Evolutionary conservation across 805 yeast species (phyloP), one percentile per base, ranked within the genome.

Genomic region (Hanseniaspora thailandica): DNA sequence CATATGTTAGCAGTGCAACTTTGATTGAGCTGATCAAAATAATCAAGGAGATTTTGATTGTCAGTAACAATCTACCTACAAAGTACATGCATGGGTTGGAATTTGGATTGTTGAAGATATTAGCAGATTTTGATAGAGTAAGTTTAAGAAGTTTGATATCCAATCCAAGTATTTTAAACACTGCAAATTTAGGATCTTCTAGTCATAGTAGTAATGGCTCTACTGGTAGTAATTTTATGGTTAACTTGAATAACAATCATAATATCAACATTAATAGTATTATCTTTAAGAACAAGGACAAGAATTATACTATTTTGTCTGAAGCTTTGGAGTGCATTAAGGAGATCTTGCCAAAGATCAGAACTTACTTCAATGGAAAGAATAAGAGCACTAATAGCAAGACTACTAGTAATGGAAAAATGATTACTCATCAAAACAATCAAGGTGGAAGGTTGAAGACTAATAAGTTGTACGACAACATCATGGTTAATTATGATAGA

Each of bases 1-100:
- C 82, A 0, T 78, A 76, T 59, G 80, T 78, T 36, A 76, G 82
- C 1, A 77, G 84, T 39, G 71, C 71, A n/a, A 71, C 82, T 0
- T 66, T 74, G 6, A 62, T 71, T 4, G 61, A 66, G 4, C 58
- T 76, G 7, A 62, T 80, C 20, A 57, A 59, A 4, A 58, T 69
- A 10, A 61, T 82, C 2, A 75, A 73, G 48, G 80, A 76, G 47
- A 76, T 83, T 50, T 63, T 84, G 30, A 72, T 77, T 1, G 69
- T 88, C 17, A 69, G 78, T 19, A 71, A 74, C 23, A 75, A 78
- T 31, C 76, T 86, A 59, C 83, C 83, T 28, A 66, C 62, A 0
- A 55, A 59, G 59, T 56, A 67, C 31, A 51, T 70, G 1, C 45
- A 63, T 0, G 57, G 60, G 7, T 68, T 78, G 40, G 79, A 76